Evolutionary conservation across 2,329 filamentous ascomycete genomes (phyloP).

Genomic region (Fusarium nygamai): DNA sequence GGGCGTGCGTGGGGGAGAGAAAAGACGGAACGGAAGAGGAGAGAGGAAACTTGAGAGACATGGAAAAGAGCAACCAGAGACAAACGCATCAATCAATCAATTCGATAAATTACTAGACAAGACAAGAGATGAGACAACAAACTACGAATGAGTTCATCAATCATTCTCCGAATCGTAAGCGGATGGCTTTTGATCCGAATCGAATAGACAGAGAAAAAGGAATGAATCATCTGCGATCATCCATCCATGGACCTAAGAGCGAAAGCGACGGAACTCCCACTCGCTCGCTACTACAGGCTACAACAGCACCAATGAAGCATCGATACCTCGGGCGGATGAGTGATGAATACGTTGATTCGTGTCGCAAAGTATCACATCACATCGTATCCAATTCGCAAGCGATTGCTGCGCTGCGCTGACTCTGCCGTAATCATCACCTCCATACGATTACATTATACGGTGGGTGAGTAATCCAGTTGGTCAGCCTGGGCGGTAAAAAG

Average conservation of each 20-base stretch:
- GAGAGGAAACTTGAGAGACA: constrained; percentile 26
- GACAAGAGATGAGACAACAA: constrained; percentile 4
- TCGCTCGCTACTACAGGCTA: constrained; percentile 1
- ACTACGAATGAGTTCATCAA: constrained; percentile 4
- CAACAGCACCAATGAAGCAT: constrained; percentile 23
- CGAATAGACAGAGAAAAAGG: background rate
- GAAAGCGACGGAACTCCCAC: constrained; percentile 1
- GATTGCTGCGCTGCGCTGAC: constrained; percentile 25
- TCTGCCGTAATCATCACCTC: constrained; percentile 25
- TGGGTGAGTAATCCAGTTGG: constrained; percentile 9
- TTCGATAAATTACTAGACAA: background rate
- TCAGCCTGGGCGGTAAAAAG: constrained; percentile 11
- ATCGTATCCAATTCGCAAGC: constrained; percentile 1
- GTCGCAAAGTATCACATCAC: constrained; percentile 1
- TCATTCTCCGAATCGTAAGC: background rate
- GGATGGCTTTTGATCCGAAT: constrained; percentile 6
- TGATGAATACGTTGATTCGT: constrained; percentile 33
- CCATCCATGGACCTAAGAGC: background rate
- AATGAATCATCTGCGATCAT: constrained; percentile 13
- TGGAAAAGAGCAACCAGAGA: constrained; percentile 22
- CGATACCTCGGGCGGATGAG: constrained; percentile 3
- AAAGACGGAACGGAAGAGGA: constrained; percentile 9
- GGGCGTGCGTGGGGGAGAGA: constrained; percentile 17
- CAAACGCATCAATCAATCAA: constrained; percentile 1
- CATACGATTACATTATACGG: background rate